These are phyloP conservation scores for Colletotrichum abscissum DNA, from an alignment of 2,329 filamentous ascomycete species.

Conservation along the genomic window DNA sequence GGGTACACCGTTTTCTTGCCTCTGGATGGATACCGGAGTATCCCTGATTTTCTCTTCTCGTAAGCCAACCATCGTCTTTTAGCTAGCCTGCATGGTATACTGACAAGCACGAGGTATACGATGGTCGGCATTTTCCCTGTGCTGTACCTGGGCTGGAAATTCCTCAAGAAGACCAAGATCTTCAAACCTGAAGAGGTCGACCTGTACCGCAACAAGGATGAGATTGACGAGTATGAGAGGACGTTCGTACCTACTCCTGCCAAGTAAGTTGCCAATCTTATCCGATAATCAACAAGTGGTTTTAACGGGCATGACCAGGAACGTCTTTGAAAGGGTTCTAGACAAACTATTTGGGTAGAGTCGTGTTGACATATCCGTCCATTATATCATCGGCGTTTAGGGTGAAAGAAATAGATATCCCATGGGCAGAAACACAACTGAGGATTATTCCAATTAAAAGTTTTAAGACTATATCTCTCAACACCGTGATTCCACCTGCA, in stretches of 20 bases:
- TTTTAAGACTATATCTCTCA: too few species aligned
- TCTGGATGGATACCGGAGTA: slow-evolving; percentile 67
- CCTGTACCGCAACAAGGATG: slow-evolving; percentile 69
- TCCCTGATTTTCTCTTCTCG: slow-evolving; percentile 79
- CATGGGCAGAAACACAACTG: neutral
- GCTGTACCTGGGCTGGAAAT: slow-evolving; percentile 78
- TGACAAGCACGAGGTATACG: slow-evolving; percentile 60
- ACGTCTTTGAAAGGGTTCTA: neutral
- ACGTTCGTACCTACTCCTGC: slow-evolving; percentile 67
- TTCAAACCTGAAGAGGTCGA: slow-evolving; percentile 70
- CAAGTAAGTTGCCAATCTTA: slow-evolving; percentile 52
- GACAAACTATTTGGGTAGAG: neutral
- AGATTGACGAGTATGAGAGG: slow-evolving; percentile 75
- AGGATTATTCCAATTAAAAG: neutral
- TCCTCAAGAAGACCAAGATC: slow-evolving; percentile 72
- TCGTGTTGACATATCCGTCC: neutral
- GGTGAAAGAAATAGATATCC: neutral
- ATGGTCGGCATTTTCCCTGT: slow-evolving; percentile 79
- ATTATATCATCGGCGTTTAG: neutral
- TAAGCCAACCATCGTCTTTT: slow-evolving; percentile 47
- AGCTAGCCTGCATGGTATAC: neutral
- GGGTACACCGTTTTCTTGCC: slow-evolving; percentile 83
- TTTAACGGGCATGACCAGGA: neutral
- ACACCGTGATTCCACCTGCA: too few species aligned
- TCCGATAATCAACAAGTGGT: neutral